Base-by-base conservation (phyloP, 805 yeast species). In the Candida manassasensis region DNA sequence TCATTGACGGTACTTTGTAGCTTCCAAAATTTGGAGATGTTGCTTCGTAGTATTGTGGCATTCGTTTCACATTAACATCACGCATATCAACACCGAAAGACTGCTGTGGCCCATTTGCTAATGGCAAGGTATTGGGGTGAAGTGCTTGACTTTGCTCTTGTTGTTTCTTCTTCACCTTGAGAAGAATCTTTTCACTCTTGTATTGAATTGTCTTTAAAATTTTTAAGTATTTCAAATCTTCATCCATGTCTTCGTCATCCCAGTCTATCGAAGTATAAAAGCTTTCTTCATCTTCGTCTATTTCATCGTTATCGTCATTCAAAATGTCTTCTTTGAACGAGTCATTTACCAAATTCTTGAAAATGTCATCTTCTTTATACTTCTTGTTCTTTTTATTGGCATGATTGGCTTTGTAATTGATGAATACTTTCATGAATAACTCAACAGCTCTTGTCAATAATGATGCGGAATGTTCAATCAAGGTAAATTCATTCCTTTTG, bases 191-290 rank as follows among this genome's bases (percentile, higher is more conserved):
- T 28, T 45, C 32, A 41, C 49, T 53, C 40, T 64, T 67, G 45
- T 67, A 66, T 49, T 63, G 58, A 38, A 67, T 50, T 45, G 59
- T 65, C 44, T 67, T 67, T 42, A 67, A 51, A 5, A 63, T 60
- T 34, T 64, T 65, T 39, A 67, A 49, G 37, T 62, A 67, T 40
- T 67, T 67, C 49, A 66, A 57, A 42, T 67, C 72, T 43, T 67
- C 73, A 41, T 66, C 71, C 69, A 67, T 55, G 15, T 63, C 65
- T 42, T 67, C 72, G 38, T 67, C 71, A 39, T 67, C 73, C 73
- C 73, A 67, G 44, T 67, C 73, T 5, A 66, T 64, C n/a, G 52
- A 61, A 14, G 45, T 41, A 22, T 41, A 42, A 19, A 37, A 40
- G 12, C 17, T 19, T n/a, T 34, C 39, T 9, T 37, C 27, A 13